A percentile compares a stretch with the other conserved stretches of the same genome.
These are phyloP conservation scores for Cystobasidium pallidum DNA, from an alignment of 1,284 basidiomycete genomes.

Conservation along the genomic window DNA sequence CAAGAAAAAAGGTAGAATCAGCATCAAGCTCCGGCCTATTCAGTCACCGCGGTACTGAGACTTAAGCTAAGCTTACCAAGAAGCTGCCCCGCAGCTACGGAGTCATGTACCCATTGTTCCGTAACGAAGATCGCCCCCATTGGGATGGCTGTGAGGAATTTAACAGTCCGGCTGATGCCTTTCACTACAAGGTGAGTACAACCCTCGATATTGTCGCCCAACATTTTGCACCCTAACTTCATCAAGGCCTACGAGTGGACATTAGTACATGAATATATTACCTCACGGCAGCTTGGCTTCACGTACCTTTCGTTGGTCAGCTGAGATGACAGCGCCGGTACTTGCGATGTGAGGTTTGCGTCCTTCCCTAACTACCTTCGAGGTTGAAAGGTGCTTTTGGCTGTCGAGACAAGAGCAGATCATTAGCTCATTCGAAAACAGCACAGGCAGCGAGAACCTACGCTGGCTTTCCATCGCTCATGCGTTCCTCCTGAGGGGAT, in stretches of 20 bases:
- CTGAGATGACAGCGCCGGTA: slow-evolving; percentile 51
- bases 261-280: background rate
- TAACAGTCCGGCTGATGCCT: slow-evolving; percentile 74
- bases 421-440: background rate
- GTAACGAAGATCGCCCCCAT: slow-evolving; percentile 66
- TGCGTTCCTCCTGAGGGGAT: background rate
- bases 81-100: slow-evolving; percentile 63
- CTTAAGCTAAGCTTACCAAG: slow-evolving; percentile 63
- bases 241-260: slow-evolving; percentile 61
- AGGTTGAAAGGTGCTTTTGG: background rate
- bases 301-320: slow-evolving; percentile 27
- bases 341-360: slow-evolving; percentile 48
- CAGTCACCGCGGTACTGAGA: too few relatives aligned
- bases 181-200: slow-evolving; percentile 76
- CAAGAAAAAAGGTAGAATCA: background rate
- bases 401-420: background rate
- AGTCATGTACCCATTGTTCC: slow-evolving; percentile 69
- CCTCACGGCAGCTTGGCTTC: background rate
- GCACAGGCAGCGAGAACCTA: background rate
- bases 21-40: background rate
- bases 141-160: slow-evolving; percentile 70
- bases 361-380: slow-evolving; percentile 19
- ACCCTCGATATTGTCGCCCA: slow-evolving; percentile 67
- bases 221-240: slow-evolving; percentile 66
- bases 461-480: slow-evolving; percentile 21